Base-by-base conservation (phyloP, 805 yeast genomes). In the Saccharomyces jurei region DNA sequence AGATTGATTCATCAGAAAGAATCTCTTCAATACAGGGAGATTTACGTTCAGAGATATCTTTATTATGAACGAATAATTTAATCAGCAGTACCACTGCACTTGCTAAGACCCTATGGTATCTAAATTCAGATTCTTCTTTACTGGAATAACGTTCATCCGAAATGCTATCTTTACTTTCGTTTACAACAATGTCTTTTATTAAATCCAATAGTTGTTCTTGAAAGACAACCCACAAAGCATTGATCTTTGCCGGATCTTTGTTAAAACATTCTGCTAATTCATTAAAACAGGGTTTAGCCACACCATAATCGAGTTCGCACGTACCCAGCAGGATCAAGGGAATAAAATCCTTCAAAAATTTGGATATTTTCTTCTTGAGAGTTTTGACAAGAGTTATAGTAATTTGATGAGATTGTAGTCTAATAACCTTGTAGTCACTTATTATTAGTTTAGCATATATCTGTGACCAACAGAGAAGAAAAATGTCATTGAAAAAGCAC, bases 381-480 rank as follows among this genome's bases (percentile, higher is more conserved):
- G 60, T 53, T 14, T 62, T 58, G 44, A 87, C 81, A 44, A 82
- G 73, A 17, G 65, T 67, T 0, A 86, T 79, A 51, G 90, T 90
- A 3, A 83, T 74, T 55, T 79, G 81, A 64, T 89, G 96, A 2
- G 89, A 68, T 21, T 76, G 64, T 8, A 71, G 54, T 54, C 97
- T 76, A 1, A 89, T 87, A 13, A 72, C 71, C 58, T 85, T 81
- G 2, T 91, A 82, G 52, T 80, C 81, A 57, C 87, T 94, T 5
- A 86, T 75, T 1, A 94, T 77, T 29, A 91, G 71, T 63, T 89
- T 88, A 0, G 97, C 86, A 63, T 88, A 92, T 22, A 89, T 60
- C 67, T 89, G 96, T 49, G 88, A 76, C 96, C 89, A 88, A 41
- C 83, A 78, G 51, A 75, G 77, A n/a, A 78, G 68, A 21, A 79